Conservation (phyloP, 2,329 filamentous ascomycete genomes). For the Penicillium thymicola region DNA sequence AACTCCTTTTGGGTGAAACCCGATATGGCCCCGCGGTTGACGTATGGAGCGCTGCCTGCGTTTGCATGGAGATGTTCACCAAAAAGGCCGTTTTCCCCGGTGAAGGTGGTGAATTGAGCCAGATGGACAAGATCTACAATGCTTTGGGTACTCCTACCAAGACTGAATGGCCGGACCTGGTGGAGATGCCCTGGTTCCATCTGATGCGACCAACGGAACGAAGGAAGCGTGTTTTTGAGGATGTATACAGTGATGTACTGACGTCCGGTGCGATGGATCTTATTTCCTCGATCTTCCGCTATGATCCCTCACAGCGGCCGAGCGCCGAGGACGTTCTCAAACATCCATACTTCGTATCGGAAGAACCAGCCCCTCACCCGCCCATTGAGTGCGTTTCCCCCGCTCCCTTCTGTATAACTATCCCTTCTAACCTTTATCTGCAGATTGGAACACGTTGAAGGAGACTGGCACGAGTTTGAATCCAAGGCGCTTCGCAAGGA, state of each 20-base stretch:
- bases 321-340: slow-evolving; percentile 78
- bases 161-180: slow-evolving; percentile 79
- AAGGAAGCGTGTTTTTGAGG: slow-evolving; percentile 71
- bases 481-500: slow-evolving; percentile 91
- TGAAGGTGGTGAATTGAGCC: slow-evolving; percentile 91
- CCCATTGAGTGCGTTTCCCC: slow-evolving; percentile 68
- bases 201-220: slow-evolving; percentile 75
- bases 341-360: slow-evolving; percentile 82
- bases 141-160: slow-evolving; percentile 83
- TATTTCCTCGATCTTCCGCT: slow-evolving; percentile 78
- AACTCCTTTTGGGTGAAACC: slow-evolving; percentile 86
- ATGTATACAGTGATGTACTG: slow-evolving; percentile 75
- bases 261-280: slow-evolving; percentile 80
- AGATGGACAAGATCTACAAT: slow-evolving; percentile 94
- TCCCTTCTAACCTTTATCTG: slow-evolving; percentile 2
- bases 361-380: slow-evolving; percentile 73
- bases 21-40: slow-evolving; percentile 87
- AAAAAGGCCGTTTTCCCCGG: slow-evolving; percentile 91
- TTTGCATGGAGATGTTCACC: slow-evolving; percentile 95
- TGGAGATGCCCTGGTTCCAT: slow-evolving; percentile 97
- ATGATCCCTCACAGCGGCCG: slow-evolving; percentile 80
- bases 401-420: background rate
- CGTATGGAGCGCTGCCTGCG: slow-evolving; percentile 96
- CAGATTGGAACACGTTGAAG: slow-evolving; percentile 74
- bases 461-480: slow-evolving; percentile 99